Percentiles rank a stretch among this genome's conserved stretches.
These are phyloP conservation scores for Talaromyces funiculosus DNA, from an alignment of 2,329 filamentous ascomycete species.

Conservation along the genomic window DNA sequence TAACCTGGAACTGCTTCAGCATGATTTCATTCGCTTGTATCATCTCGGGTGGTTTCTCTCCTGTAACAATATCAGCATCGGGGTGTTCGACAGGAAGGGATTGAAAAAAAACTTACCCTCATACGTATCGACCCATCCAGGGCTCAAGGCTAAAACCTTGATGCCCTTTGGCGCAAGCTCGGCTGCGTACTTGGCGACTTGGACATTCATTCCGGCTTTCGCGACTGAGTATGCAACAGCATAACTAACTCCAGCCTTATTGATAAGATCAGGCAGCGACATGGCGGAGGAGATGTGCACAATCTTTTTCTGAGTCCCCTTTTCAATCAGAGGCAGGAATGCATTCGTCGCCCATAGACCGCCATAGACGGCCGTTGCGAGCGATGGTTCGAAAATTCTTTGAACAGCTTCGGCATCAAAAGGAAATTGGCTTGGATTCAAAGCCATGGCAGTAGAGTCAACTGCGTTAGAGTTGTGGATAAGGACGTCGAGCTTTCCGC, in stretches of 20 bases:
- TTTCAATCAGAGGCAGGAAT: slow-evolving; percentile 39
- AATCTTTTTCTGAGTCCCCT: slow-evolving; percentile 39
- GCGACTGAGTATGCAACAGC: slow-evolving; percentile 31
- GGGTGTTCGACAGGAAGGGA: not conserved
- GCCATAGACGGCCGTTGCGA: slow-evolving; percentile 27
- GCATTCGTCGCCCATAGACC: slow-evolving; percentile 31
- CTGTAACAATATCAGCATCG: not conserved
- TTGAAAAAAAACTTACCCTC: slow-evolving; percentile 17
- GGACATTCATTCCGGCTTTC: slow-evolving; percentile 40
- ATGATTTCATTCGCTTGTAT: slow-evolving; percentile 3
- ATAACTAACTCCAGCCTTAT: slow-evolving; percentile 19
- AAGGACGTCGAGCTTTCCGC: slow-evolving; percentile 37
- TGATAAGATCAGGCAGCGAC: slow-evolving; percentile 26
- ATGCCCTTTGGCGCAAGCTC: slow-evolving; percentile 29
- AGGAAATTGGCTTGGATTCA: slow-evolving; percentile 15
- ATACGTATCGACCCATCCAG: slow-evolving; percentile 27
- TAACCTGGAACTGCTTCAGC: slow-evolving; percentile 20
- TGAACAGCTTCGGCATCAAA: not conserved
- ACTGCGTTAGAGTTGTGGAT: slow-evolving; percentile 38
- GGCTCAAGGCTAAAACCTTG: slow-evolving; percentile 30
- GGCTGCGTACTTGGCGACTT: slow-evolving; percentile 38
- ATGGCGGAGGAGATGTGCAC: slow-evolving; percentile 35
- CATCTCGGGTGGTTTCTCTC: not conserved
- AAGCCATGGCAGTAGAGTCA: slow-evolving; percentile 16
- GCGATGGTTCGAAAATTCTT: slow-evolving; percentile 18